Percentiles rank a stretch among this genome's conserved stretches.
phyloP scores from a whole-genome alignment of 768 basidiomycete genomes.

The Suillus bovinus region DNA sequence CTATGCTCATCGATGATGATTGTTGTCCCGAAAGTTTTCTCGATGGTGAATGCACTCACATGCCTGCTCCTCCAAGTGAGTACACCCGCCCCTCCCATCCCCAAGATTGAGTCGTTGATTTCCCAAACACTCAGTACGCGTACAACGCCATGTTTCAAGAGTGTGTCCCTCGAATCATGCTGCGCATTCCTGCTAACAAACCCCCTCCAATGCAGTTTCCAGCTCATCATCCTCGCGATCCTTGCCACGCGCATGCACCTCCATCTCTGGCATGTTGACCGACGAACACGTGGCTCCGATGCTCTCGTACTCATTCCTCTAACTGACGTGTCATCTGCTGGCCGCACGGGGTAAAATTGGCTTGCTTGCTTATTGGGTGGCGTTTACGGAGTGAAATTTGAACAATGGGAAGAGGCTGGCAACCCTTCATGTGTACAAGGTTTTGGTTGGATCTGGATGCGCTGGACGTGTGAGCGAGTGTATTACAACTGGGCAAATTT shows the following conservation, averaged over 20 bases:
- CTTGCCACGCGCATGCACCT: slow-evolving; percentile 11
- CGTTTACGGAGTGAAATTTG: not conserved
- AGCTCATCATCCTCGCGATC: slow-evolving; percentile 8
- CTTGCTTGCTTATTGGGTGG: not conserved
- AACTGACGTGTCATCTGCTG: not conserved
- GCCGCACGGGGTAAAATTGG: not conserved
- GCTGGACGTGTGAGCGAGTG: not conserved
- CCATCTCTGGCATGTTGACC: slow-evolving; percentile 8
- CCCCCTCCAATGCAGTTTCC: not conserved
- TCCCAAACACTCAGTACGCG: not conserved
- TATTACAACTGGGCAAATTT: not conserved
- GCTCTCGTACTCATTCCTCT: not conserved
- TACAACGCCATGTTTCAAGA: not conserved
- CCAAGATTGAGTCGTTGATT: not conserved
- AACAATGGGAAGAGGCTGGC: not conserved
- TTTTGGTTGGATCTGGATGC: not conserved
- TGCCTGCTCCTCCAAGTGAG: not conserved
- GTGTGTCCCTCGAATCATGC: not conserved
- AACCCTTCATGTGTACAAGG: not conserved
- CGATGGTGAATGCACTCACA: not conserved
- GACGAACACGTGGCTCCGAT: not conserved
- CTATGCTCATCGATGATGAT: not conserved
- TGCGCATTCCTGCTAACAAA: not conserved
- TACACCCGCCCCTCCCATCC: not conserved
- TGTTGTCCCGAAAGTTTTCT: not conserved